phyloP scores from a whole-genome alignment of 495 filamentous ascomycete genomes.

The Beverwykella pulmonaria region DNA sequence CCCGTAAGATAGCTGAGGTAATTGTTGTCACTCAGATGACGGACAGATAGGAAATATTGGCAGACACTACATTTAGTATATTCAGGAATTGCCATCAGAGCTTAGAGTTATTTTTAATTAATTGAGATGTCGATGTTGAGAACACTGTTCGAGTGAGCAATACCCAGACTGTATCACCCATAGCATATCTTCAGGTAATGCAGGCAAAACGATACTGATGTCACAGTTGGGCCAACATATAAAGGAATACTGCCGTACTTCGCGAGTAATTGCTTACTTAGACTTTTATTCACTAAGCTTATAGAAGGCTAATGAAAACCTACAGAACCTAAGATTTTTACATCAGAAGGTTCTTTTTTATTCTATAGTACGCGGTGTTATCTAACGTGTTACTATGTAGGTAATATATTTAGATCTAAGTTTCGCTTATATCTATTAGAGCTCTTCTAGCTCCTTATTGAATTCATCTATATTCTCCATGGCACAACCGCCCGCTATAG shows the following conservation, averaged over 20 bases:
- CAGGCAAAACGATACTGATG: constrained; percentile 12
- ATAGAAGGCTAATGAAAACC: no score
- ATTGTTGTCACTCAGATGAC: constrained; percentile 38
- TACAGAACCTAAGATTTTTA: no score
- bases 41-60: constrained; percentile 38
- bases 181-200: no score
- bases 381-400: no score
- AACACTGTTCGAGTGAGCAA: constrained; percentile 32
- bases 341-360: no score
- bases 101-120: constrained; percentile 37
- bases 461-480: no score
- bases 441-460: no score
- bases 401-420: no score
- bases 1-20: constrained; percentile 14
- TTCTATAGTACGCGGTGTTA: no score
- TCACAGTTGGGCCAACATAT: constrained; percentile 44
- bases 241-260: constrained; percentile 25
- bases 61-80: constrained; percentile 38
- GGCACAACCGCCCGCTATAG: no score
- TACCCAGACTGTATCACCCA: no score
- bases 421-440: no score
- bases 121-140: constrained; percentile 38
- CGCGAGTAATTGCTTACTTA: constrained; percentile 40
- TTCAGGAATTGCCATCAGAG: constrained; percentile 34
- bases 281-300: constrained; percentile 50